Base-by-base conservation (phyloP, 1,284 basidiomycete genomes). In the Sphaerobolus stellatus region DNA sequence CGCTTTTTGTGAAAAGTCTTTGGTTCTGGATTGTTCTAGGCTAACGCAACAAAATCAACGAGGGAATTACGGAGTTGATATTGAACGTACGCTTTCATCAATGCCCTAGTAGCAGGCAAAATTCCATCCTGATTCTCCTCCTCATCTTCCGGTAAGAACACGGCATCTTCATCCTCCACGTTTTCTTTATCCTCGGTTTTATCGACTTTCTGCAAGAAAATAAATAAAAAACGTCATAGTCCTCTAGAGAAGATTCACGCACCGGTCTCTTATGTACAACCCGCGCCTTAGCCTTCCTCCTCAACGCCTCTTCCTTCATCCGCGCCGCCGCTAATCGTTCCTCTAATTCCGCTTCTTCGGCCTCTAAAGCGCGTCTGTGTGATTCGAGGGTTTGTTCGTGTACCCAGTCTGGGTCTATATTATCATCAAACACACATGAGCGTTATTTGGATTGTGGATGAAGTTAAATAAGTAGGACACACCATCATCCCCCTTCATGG, bases 331-430 rank as follows among this genome's bases (percentile, higher is more conserved):
- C 71, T 2, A 94, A 72, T 40, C 82, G 76, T 47, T 81, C 78
- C 50, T 81, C 79, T 52, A 86, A 82, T 46, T 83, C 86, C 29
- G 71, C 68, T 40, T 90, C 84, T n/a, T 82, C 79, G 0, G 75
- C 78, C 55, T 88, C 85, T 16, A 92, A 73, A 56, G 88, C 83
- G 5, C 80, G 71, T 56, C 82, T 73, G 18, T 80, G 74, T 16
- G 84, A 79, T 56, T 86, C 83, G 38, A 86, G 66, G 2, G 89
- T 85, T 64, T 93, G 91, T 16, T 84, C 77, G n/a, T 86, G 70
- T 0, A 94, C 88, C 93, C 92, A 95, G 51, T 86, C 81, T 11
- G 85, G 85, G 48, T 78, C 89, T 87, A 64, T 27, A 41, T 27
- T 30, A 52, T 29, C 41, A 50, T 18, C 36, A 51, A 24, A 27